Evolutionary conservation across 192 early-diverging fungal species (phyloP).

Genomic region (Piromyces finnis): DNA sequence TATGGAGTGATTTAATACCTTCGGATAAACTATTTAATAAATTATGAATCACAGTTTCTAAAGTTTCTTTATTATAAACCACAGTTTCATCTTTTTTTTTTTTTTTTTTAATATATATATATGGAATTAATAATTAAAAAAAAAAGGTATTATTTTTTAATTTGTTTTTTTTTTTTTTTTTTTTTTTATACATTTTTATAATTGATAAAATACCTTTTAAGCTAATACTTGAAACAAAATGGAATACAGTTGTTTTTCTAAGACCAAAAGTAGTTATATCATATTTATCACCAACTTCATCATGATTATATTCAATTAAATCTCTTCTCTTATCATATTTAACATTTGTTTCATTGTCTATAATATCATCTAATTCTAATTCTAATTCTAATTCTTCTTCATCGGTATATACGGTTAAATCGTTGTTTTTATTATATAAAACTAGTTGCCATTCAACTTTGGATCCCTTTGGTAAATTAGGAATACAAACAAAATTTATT

Average conservation of each 20-base stretch:
- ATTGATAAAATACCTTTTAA: background rate
- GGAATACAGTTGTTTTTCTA: background rate
- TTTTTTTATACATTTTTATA: too few species aligned
- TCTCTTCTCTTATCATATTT: background rate
- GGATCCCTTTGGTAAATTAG: conserved; percentile 35
- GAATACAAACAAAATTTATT: conserved; percentile 28
- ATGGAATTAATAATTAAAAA: too few species aligned
- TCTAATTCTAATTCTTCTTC: background rate
- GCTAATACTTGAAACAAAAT: background rate
- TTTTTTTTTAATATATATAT: background rate
- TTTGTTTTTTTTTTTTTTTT: too few species aligned
- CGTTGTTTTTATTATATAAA: conserved; percentile 13
- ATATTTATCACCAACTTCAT: background rate
- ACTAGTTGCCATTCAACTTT: conserved; percentile 50
- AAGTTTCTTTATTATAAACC: background rate
- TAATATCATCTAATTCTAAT: background rate
- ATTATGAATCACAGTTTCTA: background rate
- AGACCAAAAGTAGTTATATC: background rate
- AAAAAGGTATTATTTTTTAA: too few species aligned
- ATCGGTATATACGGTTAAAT: conserved; percentile 6
- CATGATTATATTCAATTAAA: background rate
- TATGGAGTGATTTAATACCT: background rate
- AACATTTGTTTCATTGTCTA: background rate
- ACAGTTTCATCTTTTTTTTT: background rate
- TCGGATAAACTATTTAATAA: background rate